These are phyloP conservation scores for Chrysoporthe puriensis DNA, from an alignment of 2,329 filamentous ascomycete species.

Conservation along the genomic window DNA sequence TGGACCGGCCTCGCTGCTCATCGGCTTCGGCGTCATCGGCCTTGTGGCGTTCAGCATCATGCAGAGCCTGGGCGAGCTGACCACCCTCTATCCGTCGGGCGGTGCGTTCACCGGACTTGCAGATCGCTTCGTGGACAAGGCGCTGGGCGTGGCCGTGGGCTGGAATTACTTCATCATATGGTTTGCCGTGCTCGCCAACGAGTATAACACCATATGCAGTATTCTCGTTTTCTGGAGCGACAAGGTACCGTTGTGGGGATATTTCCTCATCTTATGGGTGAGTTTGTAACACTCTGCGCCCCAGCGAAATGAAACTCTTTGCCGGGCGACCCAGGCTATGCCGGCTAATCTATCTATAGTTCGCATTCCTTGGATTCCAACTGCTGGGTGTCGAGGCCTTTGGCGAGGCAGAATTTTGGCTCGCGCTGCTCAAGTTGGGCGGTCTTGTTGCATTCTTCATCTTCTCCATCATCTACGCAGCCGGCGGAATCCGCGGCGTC, in stretches of 20 bases:
- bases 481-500: constrained; percentile 66
- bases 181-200: constrained; percentile 66
- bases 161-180: constrained; percentile 76
- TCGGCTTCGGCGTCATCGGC: constrained; percentile 74
- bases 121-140: constrained; percentile 72
- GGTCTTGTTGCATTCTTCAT: constrained; percentile 74
- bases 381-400: constrained; percentile 74
- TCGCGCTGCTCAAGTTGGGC: constrained; percentile 72
- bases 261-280: constrained; percentile 74
- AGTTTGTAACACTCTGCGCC: constrained; percentile 20
- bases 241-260: constrained; percentile 65
- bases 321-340: too few relatives aligned
- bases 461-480: constrained; percentile 72
- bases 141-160: constrained; percentile 69
- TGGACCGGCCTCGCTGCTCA: constrained; percentile 72
- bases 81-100: constrained; percentile 71
- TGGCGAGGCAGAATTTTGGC: constrained; percentile 81
- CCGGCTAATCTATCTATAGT: constrained; percentile 30
- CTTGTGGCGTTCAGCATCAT: constrained; percentile 70
- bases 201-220: constrained; percentile 71
- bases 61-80: constrained; percentile 76
- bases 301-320: background rate
- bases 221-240: constrained; percentile 70
- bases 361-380: constrained; percentile 68
- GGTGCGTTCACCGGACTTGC: constrained; percentile 73